Evolutionary conservation across 2,329 filamentous ascomycete species (phyloP), one percentile per base, ranked within the genome.

Genomic region (Balansia obtecta): DNA sequence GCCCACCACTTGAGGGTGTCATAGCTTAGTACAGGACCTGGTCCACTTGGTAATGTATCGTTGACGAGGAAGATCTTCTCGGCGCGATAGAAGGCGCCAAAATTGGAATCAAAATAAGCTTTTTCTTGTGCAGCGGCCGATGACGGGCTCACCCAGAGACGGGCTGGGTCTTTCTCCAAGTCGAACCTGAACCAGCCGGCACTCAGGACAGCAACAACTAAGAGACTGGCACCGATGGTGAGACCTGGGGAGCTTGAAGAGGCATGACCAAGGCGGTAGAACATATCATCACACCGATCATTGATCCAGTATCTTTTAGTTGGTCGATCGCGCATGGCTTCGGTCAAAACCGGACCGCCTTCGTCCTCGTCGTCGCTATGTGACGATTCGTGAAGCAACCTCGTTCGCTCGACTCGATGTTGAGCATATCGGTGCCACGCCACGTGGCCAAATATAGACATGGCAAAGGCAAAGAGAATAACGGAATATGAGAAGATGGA

Each of bases 11-110:
- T 72, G 10, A 98, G 73, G 0, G 86, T 96, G 9, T 96, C 88
- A 57, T 94, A 93, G 65, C 80, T 89, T 51, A 98, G 70, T 1
- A 97, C 88, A 0, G 88, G 86, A 0, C 85, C 82, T 2, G 82
- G 75, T 0, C 79, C 79, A 2, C 74, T 73, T 2, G 75, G 60
- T 0, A 76, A 65, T 0, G 82, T 89, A 57, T 96, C 90, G 55
- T 97, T 98, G 54, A 97, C 88, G 13, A 98, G 67, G 65, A 98
- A 98, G 0, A 83, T 80, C 68, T 98, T 93, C 65, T 98, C 87
- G 0, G 90, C 86, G 40, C 93, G 86, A 68, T 93, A 98, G 62
- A 98, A 98, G 0, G 91, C 89, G 0, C 93, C 94, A 63, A 98
- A 98, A 58, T 88, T 89, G 37, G 79, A 66, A 63, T 98, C 94